Percentiles rank a stretch among this genome's conserved stretches.
Evolutionary conservation across 1,139 yeast genomes (phyloP).

Genomic region (Lodderomyces parapsilosis): DNA sequence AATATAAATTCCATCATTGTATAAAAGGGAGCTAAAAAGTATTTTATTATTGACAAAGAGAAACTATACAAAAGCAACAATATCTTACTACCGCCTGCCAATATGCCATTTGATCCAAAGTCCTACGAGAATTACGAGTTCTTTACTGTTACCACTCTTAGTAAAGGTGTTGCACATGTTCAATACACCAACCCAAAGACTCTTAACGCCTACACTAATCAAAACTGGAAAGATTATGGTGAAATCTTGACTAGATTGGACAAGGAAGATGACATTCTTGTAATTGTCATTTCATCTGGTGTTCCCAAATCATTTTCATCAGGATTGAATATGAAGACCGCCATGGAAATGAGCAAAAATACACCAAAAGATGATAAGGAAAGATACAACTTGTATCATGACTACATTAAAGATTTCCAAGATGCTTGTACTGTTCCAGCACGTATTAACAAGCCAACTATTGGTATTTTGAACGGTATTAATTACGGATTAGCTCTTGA

Average conservation of each 20-base stretch:
- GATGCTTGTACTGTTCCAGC: slow-evolving; percentile 49
- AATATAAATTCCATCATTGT: too few species aligned
- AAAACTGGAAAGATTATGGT: slow-evolving; percentile 56
- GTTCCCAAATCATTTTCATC: slow-evolving; percentile 59
- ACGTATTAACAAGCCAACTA: slow-evolving; percentile 48
- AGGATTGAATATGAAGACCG: slow-evolving; percentile 61
- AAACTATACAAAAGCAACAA: too few species aligned
- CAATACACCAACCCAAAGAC: slow-evolving; percentile 63
- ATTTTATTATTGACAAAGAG: too few species aligned
- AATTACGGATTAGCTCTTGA: slow-evolving; percentile 68
- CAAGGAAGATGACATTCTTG: slow-evolving; percentile 44
- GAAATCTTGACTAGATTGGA: slow-evolving; percentile 50
- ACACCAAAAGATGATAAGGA: not conserved
- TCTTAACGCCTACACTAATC: slow-evolving; percentile 58
- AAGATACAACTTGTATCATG: slow-evolving; percentile 28
- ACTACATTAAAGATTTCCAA: slow-evolving; percentile 59
- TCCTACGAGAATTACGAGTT: slow-evolving; percentile 34
- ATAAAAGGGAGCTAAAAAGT: too few species aligned
- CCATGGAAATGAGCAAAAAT: slow-evolving; percentile 18
- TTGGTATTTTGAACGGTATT: slow-evolving; percentile 47
- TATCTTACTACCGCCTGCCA: not conserved
- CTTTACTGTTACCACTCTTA: slow-evolving; percentile 40
- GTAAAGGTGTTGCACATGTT: slow-evolving; percentile 55
- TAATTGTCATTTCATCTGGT: slow-evolving; percentile 56
- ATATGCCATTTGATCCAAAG: slow-evolving; percentile 26